phyloP scores from a whole-genome alignment of 306 rosid species.

The Gastrolobium villosum region DNA sequence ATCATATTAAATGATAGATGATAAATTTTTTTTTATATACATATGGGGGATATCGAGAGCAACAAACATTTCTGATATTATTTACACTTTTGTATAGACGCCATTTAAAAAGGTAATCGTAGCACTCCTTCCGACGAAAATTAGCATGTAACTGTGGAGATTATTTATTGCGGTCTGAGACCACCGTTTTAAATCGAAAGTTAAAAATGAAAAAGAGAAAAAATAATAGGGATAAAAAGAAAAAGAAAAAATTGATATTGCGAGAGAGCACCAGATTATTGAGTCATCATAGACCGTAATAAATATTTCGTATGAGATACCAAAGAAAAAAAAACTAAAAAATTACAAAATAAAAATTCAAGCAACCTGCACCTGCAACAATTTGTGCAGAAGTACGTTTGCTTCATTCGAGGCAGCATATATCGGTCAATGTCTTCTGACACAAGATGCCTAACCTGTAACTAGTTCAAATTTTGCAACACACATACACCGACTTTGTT shows the following conservation, averaged over 20 bases:
- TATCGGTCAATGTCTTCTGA: slow-evolving; percentile 12
- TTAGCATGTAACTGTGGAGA: not conserved
- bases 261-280: no score
- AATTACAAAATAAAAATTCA: not conserved
- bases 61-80: not conserved
- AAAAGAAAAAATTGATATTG: no score
- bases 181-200: no score
- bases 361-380: not conserved
- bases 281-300: no score
- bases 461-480: slow-evolving; percentile 13
- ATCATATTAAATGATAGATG: no score
- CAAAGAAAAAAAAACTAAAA: not conserved
- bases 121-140: not conserved
- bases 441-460: slow-evolving; percentile 16
- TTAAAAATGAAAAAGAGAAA: no score
- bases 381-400: not conserved
- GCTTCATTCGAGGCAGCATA: not conserved
- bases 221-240: no score
- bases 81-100: no score
- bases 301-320: no score
- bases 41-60: not conserved
- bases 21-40: not conserved
- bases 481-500: not conserved
- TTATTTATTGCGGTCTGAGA: no score
- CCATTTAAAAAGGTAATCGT: not conserved